Evolutionary conservation across 148 eudicot genomes (phyloP).

Genomic region (Chenopodium berlandieri): DNA sequence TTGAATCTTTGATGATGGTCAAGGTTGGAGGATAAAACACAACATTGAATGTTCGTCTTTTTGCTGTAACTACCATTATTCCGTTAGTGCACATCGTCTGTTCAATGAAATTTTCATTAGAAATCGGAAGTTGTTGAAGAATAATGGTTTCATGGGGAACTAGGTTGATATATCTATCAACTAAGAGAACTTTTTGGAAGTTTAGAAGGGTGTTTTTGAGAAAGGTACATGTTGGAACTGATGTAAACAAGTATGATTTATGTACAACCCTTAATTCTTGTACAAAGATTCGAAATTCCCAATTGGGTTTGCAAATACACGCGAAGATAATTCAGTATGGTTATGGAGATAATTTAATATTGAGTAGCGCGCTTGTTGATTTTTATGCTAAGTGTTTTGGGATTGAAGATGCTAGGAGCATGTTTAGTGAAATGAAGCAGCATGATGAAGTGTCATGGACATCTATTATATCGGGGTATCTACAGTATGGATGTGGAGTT

Average conservation of each 20-base stretch:
- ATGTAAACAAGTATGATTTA: conserved; percentile 33
- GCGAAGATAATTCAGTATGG: conserved; percentile 35
- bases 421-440: conserved; percentile 37
- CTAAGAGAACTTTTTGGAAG: background rate
- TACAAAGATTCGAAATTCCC: conserved; percentile 29
- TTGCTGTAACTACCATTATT: background rate
- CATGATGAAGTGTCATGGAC: conserved; percentile 52
- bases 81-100: conserved; percentile 17
- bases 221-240: conserved; percentile 14
- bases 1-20: background rate
- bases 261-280: conserved; percentile 37
- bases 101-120: conserved; percentile 28
- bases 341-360: conserved; percentile 31
- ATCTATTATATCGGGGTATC: conserved; percentile 39
- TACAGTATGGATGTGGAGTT: conserved; percentile 26
- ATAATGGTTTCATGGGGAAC: background rate
- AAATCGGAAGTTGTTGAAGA: background rate
- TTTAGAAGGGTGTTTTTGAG: background rate
- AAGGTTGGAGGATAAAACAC: background rate
- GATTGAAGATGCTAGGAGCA: conserved; percentile 34
- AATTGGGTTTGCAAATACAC: conserved; percentile 39
- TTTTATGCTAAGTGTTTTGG: conserved; percentile 39
- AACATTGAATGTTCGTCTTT: background rate
- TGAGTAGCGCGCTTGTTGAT: conserved; percentile 38
- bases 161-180: background rate